Conservation (phyloP, 805 yeast genomes). For the Deakozyma indianensis region DNA sequence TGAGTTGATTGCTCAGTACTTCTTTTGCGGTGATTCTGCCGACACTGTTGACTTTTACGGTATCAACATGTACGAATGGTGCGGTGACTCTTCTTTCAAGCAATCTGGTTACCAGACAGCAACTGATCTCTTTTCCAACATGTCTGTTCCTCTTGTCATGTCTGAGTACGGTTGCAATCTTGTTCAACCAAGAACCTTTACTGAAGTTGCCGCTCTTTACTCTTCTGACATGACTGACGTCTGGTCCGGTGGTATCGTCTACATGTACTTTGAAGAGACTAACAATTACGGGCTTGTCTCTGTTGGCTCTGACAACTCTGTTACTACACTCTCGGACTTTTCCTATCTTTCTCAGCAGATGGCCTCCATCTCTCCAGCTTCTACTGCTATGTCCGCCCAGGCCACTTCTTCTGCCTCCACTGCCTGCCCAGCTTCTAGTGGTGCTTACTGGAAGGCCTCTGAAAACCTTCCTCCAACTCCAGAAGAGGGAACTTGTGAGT, state of each 20-base stretch:
- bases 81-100: conserved; percentile 48
- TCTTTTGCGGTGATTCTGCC: conserved; percentile 59
- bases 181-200: conserved; percentile 58
- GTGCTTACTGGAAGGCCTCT: conserved; percentile 49
- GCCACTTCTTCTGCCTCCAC: conserved; percentile 23
- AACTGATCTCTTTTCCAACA: conserved; percentile 57
- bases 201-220: conserved; percentile 58
- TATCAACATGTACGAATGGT: conserved; percentile 81
- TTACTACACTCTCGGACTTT: conserved; percentile 50
- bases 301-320: conserved; percentile 31
- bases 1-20: conserved; percentile 65
- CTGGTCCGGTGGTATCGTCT: conserved; percentile 90
- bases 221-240: conserved; percentile 66
- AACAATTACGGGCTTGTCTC: conserved; percentile 73
- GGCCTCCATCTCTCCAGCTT: conserved; percentile 36
- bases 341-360: conserved; percentile 39
- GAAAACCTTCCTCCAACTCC: conserved; percentile 69
- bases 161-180: conserved; percentile 83
- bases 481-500: conserved; percentile 46
- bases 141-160: conserved; percentile 70
- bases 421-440: conserved; percentile 36
- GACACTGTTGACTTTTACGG: conserved; percentile 65
- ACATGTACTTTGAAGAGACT: conserved; percentile 78
- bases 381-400: conserved; percentile 24
- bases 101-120: conserved; percentile 56